Base-by-base conservation (phyloP, 345 rosid genomes). In the Cardamine occulta region DNA sequence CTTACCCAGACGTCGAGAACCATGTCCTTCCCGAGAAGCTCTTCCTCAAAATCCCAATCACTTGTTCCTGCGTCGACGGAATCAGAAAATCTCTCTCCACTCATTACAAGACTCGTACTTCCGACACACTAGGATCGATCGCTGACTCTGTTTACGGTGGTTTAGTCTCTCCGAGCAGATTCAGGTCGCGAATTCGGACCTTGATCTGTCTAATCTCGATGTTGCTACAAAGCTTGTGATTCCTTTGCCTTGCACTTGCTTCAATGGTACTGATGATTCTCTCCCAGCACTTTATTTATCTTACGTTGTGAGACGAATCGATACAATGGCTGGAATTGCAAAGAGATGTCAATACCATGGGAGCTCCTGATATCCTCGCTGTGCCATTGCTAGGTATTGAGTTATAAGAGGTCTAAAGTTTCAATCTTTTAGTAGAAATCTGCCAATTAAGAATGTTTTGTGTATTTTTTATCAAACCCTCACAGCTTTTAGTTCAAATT, bases 181-280 rank as follows among this genome's bases (percentile, higher is more conserved):
- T 47, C 80, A 86, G 72, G 98, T 88, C 77, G 96, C 95, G 4
- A 94, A 94, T 73, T 85, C 91, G 8, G 87, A 79, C 11, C 68
- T 82, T 62, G 95, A 89, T 60, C 84, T 93, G 3, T 77, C 93
- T 0, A 84, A 75, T 52, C 82, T 84, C 39, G 97, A 94, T 53
- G 97, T 91, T 0, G 97, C 96, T 14, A 81, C 79, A 64, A 91
- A 6, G 69, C 88, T 94, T 62, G 81, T 85, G 63, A 88, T 91
- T 74, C 98, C 98, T 1, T 70, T 94, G 72, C 98, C 98, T 1
- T 94, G 98, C 66, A 84, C 98, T 78, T 94, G 98, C 73, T 94
- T 94, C 59, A 91, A 94, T 26, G 91, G 91, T 42, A 89, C 93
- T 0, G 98, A 94, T 63, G 93, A 91, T 28, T 82, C 80, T 47